Conservation (phyloP, 306 rosid species). For the Medicago truncatula region MtrunA17r5.0-ANR NC_053048.1:25258501-25259000, state of each 20-base stretch:
- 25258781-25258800: constrained; percentile 48
- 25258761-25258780: constrained; percentile 3
- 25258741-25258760: neutral
- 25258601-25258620: constrained; percentile 42
- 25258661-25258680: constrained; percentile 27
- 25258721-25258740: neutral
- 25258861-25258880: constrained; percentile 29
- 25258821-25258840: constrained; percentile 46
- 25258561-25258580: constrained; percentile 42
- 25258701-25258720: neutral
- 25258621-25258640: constrained; percentile 37
- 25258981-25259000: constrained; percentile 59
- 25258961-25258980: constrained; percentile 79
- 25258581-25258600: constrained; percentile 31
- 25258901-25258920: constrained; percentile 49
- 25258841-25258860: constrained; percentile 65
- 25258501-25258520: constrained; percentile 33
- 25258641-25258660: constrained; percentile 31
- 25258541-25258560: constrained; percentile 27
- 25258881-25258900: constrained; percentile 59
- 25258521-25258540: constrained; percentile 28
- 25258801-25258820: constrained; percentile 60
- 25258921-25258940: constrained; percentile 68
- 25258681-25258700: constrained; percentile 34
- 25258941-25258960: constrained; percentile 80